Evolutionary conservation across 352 stramenopile genomes (phyloP), one percentile per base, ranked within the genome.

Genomic region (Pythium rhizo-oryzae): DNA sequence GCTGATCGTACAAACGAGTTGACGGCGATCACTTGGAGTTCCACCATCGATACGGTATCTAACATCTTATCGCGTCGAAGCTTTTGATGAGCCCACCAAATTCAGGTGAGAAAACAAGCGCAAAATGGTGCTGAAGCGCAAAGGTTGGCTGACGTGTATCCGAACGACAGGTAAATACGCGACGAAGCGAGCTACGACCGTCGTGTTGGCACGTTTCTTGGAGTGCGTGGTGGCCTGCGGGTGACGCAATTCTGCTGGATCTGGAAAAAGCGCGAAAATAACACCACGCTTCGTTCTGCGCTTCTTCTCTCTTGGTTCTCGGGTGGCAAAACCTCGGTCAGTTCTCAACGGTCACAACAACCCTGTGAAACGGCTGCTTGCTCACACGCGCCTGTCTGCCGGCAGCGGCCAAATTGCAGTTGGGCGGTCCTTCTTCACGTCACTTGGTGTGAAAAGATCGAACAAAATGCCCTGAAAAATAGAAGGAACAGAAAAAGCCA

Each of bases 241-340:
- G 41, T n/a, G 41, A 47, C 41, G 41, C 41, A 47, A 41, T 41
- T 41, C 35, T 11, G 35, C 35, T 15, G 12, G 35, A 41, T 33
- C 28, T 33, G 3, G 28, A 33, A 33, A 33, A 33, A 33, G 28
- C 6, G 3, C 6, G 6, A 33, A 41, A 41, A 16, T 21, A 47
- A n/a, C n/a, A n/a, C n/a, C n/a, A n/a, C n/a, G 12, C 41, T n/a
- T 16, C n/a, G 41, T 47, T 47, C 41, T 47, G 41, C 41, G 7
- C 41, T 47, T 47, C 41, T 47, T 47, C 41, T 47, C 41, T 47
- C 41, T n/a, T 8, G 41, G 41, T 47, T 47, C 41, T 47, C 41
- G 1, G 2, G 18, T 19, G 41, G 41, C 41, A 33, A 33, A 33
- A 33, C 5, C 4, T 21, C 41, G 41, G 41, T 16, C 15, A 47